Percentiles rank a stretch among this genome's conserved stretches.
These are phyloP conservation scores for Colletotrichum godetiae DNA, from an alignment of 2,329 filamentous ascomycete genomes.

Conservation along the genomic window DNA sequence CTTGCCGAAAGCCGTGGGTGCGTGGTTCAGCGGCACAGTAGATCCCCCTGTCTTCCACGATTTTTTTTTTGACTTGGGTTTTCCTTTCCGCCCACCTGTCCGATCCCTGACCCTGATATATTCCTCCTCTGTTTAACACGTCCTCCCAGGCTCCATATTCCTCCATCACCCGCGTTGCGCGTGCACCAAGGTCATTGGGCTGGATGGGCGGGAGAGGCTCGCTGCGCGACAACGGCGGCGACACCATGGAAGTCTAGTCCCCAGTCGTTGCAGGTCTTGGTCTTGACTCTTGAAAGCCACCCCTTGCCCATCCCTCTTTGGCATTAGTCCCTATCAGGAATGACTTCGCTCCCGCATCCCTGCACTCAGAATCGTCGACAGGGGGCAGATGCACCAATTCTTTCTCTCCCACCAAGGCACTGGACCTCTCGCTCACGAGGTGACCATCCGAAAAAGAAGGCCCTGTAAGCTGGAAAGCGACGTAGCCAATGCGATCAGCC, in stretches of 20 bases:
- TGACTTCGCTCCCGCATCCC: neutral
- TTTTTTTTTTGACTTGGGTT: constrained; percentile 27
- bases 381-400: neutral
- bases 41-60: constrained; percentile 33
- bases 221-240: constrained; percentile 30
- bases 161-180: neutral
- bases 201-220: constrained; percentile 17
- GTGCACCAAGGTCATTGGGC: constrained; percentile 15
- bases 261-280: constrained; percentile 12
- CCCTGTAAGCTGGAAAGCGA: neutral
- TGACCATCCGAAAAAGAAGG: constrained; percentile 4
- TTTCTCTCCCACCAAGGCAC: neutral
- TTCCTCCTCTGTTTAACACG: constrained; percentile 10
- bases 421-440: constrained; percentile 9
- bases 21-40: neutral
- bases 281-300: neutral
- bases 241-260: constrained; percentile 21
- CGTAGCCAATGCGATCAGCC: constrained; percentile 31
- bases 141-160: neutral
- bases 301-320: constrained; percentile 7
- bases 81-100: constrained; percentile 30
- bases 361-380: constrained; percentile 9
- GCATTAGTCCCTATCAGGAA: constrained; percentile 19
- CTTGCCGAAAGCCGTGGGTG: constrained; percentile 30
- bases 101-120: constrained; percentile 24